Base-by-base conservation (phyloP, 2,329 filamentous ascomycete species). In the Colletotrichum liaoningense region DNA sequence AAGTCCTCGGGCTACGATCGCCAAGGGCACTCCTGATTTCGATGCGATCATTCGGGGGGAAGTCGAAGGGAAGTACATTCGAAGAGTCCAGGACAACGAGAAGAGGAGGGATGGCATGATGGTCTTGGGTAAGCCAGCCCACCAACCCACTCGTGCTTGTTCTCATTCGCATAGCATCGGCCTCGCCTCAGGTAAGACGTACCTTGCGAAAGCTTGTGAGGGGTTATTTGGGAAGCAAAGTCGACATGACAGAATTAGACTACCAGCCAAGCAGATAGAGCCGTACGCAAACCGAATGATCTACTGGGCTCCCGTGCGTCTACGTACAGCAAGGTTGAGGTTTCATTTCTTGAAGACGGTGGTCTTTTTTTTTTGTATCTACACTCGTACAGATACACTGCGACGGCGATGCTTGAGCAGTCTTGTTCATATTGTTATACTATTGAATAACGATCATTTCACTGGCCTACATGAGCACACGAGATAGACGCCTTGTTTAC, bases 61-160 rank as follows among this genome's bases (percentile, higher is more conserved):
- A 63, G 69, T 60, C 19, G 4, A 59, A 55, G 69, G 69, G 2
- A 69, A 72, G 35, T 52, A 68, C 16, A 72, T 72, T 12, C 35
- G 26, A 46, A 62, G 58, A n/a, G 65, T 72, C 33, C n/a, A 72
- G 59, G 59, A 72, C 56, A 66, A 69, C 19, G 54, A 55, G 52
- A 56, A 49, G 38, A n/a, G 57, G 16, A 24, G 64, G 35, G 64
- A 59, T 3, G 35, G 59, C 16, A 69, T 72, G 22, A 49, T 72
- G 6, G 64, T 72, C 26, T 63, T 63, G 8, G 42, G 60, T 9
- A 63, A 63, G 60, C 38, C 9, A 52, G 60, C 60, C 26, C 42
- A 22, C 42, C 3, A 63, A 63, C 11, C 4, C 54, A 52, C 60
- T 24, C 5, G 22, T 30, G 11, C 60, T 63, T 16, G 3, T 63